Percentiles rank a stretch among this genome's conserved stretches.
phyloP scores from a whole-genome alignment of 306 rosid species.

The Senna siamea region DNA sequence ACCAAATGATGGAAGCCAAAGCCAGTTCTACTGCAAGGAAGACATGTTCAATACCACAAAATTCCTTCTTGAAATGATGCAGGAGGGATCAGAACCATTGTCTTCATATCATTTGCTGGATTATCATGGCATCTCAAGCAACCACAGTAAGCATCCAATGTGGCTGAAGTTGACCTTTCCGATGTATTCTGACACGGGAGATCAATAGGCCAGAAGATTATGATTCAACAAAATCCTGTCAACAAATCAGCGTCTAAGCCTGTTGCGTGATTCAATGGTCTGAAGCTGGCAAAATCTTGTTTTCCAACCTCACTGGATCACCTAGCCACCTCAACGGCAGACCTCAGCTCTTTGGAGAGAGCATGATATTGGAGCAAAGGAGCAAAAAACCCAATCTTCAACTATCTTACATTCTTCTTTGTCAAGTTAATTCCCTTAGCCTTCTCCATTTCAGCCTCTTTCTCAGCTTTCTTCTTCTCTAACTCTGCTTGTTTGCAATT shows the following conservation, averaged over 20 bases:
- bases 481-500: constrained; percentile 84
- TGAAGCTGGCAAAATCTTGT: constrained; percentile 26
- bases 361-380: constrained; percentile 47
- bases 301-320: constrained; percentile 32
- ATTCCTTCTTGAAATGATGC: constrained; percentile 35
- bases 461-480: constrained; percentile 87
- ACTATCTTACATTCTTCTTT: constrained; percentile 60
- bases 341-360: constrained; percentile 45
- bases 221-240: constrained; percentile 34
- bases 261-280: constrained; percentile 33
- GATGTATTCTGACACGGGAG: constrained; percentile 23
- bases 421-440: constrained; percentile 63
- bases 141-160: constrained; percentile 26
- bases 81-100: constrained; percentile 40
- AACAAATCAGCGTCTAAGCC: constrained; percentile 40
- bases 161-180: constrained; percentile 39
- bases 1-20: constrained; percentile 48
- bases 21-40: constrained; percentile 42
- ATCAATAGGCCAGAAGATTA: constrained; percentile 28
- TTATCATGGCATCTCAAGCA: constrained; percentile 33
- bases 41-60: constrained; percentile 38
- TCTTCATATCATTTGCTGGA: constrained; percentile 42
- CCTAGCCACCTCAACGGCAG: constrained; percentile 41
- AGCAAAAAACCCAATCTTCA: constrained; percentile 45
- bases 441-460: constrained; percentile 90